Evolutionary conservation across 345 rosid genomes (phyloP).

Genomic region (Conringia planisiliqua): DNA sequence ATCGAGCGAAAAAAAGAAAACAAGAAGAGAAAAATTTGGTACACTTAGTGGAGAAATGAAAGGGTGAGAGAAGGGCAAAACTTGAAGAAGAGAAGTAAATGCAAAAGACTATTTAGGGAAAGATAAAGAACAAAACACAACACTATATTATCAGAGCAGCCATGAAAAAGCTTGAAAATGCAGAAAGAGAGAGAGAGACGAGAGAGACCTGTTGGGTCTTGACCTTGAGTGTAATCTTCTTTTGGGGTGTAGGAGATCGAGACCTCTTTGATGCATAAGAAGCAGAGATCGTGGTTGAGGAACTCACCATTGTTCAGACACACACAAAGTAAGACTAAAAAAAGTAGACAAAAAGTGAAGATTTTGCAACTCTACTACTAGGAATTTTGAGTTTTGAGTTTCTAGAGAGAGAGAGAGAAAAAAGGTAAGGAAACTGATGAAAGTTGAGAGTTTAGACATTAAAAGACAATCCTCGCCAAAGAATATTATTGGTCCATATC

Average conservation of each 20-base stretch:
- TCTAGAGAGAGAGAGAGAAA: neutral
- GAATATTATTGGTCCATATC: constrained; percentile 14
- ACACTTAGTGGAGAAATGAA: neutral
- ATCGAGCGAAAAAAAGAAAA: neutral
- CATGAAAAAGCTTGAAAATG: neutral
- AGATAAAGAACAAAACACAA: neutral
- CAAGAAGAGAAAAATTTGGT: neutral
- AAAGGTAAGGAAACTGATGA: neutral
- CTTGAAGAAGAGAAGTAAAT: neutral
- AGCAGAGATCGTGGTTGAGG: constrained; percentile 25
- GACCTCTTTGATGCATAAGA: constrained; percentile 25
- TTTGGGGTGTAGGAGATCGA: constrained; percentile 9
- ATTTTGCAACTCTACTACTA: too few species aligned
- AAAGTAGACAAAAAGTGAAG: neutral
- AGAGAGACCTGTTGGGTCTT: constrained; percentile 30
- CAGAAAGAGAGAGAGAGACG: neutral
- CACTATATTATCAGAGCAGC: neutral
- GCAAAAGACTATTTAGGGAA: neutral
- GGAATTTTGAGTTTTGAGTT: too few species aligned
- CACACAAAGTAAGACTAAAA: neutral
- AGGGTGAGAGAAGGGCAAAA: neutral
- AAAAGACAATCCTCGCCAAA: constrained; percentile 8
- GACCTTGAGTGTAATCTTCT: constrained; percentile 15
- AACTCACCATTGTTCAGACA: constrained; percentile 21
- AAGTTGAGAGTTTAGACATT: neutral